Percentiles rank a stretch among this genome's conserved stretches.
phyloP scores from a whole-genome alignment of 2,329 filamentous ascomycete species.

The Aspergillus awamori region DNA sequence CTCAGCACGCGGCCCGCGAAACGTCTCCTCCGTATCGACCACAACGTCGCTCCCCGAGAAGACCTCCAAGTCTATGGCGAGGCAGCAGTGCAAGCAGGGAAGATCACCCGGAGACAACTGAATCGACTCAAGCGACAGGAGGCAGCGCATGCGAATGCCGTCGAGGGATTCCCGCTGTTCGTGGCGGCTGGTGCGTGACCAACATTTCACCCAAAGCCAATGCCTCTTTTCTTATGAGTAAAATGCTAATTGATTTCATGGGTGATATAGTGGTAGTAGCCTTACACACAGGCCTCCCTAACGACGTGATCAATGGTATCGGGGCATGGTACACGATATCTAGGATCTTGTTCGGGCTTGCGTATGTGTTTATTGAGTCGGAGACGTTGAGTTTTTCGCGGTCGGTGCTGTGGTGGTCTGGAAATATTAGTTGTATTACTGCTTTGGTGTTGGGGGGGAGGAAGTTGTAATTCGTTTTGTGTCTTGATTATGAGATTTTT shows the following conservation, averaged over 20 bases:
- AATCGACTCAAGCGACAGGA: conserved; percentile 42
- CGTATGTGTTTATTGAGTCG: conserved; percentile 40
- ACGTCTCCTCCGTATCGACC: conserved; percentile 35
- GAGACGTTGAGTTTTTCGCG: conserved; percentile 35
- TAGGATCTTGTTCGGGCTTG: conserved; percentile 36
- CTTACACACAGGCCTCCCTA: conserved; percentile 38
- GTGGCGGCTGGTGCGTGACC: conserved; percentile 35
- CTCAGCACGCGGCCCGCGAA: conserved; percentile 43
- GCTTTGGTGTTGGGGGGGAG: conserved; percentile 41
- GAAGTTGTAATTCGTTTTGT: conserved; percentile 21
- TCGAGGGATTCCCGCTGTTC: conserved; percentile 44
- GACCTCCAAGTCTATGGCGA: conserved; percentile 43
- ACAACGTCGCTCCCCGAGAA: conserved; percentile 43
- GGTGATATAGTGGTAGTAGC: conserved; percentile 35
- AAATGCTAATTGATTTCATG: not conserved
- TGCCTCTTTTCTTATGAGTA: not conserved
- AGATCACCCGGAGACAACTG: conserved; percentile 39
- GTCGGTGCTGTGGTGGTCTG: conserved; percentile 43
- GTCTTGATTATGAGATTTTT: not conserved
- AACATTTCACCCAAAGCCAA: not conserved
- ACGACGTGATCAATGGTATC: conserved; percentile 39
- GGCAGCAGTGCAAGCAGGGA: conserved; percentile 38
- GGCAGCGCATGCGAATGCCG: conserved; percentile 36
- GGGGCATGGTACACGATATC: conserved; percentile 42
- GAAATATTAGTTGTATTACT: conserved; percentile 44